Evolutionary conservation across 164 flowering plant species (phyloP).

Genomic region (Chimonanthus praecox): DNA sequence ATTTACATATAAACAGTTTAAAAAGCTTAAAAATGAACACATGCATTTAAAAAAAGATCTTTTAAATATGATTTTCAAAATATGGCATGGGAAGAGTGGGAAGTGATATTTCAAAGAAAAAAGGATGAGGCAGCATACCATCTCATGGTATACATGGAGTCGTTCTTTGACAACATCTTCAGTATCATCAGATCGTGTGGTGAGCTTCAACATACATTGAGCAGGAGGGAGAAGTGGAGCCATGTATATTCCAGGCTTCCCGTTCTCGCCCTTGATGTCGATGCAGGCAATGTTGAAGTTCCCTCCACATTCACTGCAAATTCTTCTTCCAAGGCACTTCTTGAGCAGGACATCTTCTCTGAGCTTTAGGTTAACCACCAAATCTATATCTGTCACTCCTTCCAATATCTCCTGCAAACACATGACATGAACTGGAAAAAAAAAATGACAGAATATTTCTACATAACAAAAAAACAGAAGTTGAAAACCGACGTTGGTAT

Average conservation of each 20-base stretch:
- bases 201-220: conserved; percentile 73
- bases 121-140: conserved; percentile 36
- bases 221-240: conserved; percentile 89
- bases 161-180: conserved; percentile 78
- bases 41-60: no score
- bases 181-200: conserved; percentile 81
- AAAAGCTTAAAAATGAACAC: no score
- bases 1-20: no score
- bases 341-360: conserved; percentile 74
- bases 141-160: conserved; percentile 63
- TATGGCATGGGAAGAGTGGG: not conserved
- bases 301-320: conserved; percentile 78
- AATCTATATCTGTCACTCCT: conserved; percentile 73
- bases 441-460: not conserved
- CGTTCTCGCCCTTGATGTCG: conserved; percentile 70
- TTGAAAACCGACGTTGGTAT: not conserved
- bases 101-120: not conserved
- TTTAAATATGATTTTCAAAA: no score
- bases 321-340: conserved; percentile 95
- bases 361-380: conserved; percentile 84
- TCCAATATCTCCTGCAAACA: conserved; percentile 77
- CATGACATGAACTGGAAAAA: not conserved
- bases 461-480: not conserved
- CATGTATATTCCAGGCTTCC: conserved; percentile 72
- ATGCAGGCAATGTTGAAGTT: conserved; percentile 76